Conservation (phyloP, 441 rosid genomes). For the Sinapis alba region DNA sequence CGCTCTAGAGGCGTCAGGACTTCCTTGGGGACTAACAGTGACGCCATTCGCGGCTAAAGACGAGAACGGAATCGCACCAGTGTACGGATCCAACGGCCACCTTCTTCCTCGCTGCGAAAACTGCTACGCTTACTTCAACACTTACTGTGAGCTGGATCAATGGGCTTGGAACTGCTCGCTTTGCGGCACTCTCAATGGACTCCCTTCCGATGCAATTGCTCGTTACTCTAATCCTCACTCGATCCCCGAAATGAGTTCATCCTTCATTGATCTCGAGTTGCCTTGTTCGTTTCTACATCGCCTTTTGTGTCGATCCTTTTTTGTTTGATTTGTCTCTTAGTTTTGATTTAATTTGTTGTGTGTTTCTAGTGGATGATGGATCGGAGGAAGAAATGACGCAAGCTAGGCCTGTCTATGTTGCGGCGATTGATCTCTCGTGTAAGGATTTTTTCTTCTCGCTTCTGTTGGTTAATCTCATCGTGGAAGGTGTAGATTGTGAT, state of each 20-base stretch:
- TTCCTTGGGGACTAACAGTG: conserved; percentile 95
- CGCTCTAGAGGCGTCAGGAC: conserved; percentile 80
- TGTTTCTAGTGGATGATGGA: conserved; percentile 67
- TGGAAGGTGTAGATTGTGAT: conserved; percentile 6
- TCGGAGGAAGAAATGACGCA: conserved; percentile 74
- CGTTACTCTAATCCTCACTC: conserved; percentile 85
- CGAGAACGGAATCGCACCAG: conserved; percentile 78
- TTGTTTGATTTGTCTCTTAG: not conserved
- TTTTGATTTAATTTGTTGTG: not conserved
- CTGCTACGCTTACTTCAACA: conserved; percentile 91
- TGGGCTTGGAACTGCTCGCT: conserved; percentile 97
- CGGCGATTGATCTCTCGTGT: conserved; percentile 93
- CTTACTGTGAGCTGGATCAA: conserved; percentile 91
- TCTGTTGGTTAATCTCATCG: not conserved
- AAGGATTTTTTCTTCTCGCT: conserved; percentile 38
- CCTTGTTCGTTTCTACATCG: conserved; percentile 51
- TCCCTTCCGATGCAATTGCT: conserved; percentile 68
- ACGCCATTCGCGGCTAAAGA: conserved; percentile 89
- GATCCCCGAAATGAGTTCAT: conserved; percentile 83
- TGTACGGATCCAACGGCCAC: conserved; percentile 78
- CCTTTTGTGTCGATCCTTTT: not conserved
- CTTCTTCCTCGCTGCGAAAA: conserved; percentile 92
- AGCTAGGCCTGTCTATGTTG: conserved; percentile 92
- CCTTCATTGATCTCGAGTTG: conserved; percentile 91
- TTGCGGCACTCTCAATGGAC: conserved; percentile 92